A percentile compares a stretch with the other conserved stretches of the same genome.
Evolutionary conservation across 768 basidiomycete species (phyloP).

Genomic region (Phallus indusiatus): DNA sequence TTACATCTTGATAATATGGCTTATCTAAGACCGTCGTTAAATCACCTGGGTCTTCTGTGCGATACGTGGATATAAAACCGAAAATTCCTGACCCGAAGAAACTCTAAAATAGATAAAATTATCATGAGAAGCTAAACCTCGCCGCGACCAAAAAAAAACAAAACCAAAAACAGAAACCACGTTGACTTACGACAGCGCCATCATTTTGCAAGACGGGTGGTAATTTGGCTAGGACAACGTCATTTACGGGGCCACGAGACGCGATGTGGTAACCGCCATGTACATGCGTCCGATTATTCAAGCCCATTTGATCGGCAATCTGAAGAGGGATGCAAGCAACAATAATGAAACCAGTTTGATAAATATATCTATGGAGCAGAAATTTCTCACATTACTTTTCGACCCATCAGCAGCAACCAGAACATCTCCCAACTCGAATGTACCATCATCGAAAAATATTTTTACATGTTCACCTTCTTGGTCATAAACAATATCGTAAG

Average conservation of each 20-base stretch:
- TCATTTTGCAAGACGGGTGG: constrained; percentile 7
- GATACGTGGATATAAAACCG: constrained; percentile 8
- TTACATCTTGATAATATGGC: constrained; percentile 8
- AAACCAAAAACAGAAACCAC: neutral
- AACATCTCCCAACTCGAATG: constrained; percentile 2
- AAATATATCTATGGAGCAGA: no score
- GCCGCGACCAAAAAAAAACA: no score
- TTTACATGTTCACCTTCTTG: constrained; percentile 7
- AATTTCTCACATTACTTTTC: constrained; percentile 2
- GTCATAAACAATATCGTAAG: constrained; percentile 5
- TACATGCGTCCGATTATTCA: constrained; percentile 6
- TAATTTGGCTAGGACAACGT: neutral
- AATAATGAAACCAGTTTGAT: neutral
- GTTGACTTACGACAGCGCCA: constrained; percentile 2
- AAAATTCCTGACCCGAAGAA: constrained; percentile 7
- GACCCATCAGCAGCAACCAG: constrained; percentile 8
- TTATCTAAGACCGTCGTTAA: neutral
- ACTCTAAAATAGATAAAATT: neutral
- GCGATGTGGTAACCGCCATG: constrained; percentile 7
- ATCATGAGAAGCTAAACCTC: no score
- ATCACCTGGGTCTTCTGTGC: constrained; percentile 5
- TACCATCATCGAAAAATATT: constrained; percentile 7
- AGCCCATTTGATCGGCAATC: constrained; percentile 6
- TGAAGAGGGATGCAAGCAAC: neutral
- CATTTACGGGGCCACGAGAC: constrained; percentile 3